Conservation (phyloP, 192 early-diverging fungal genomes). For the Entomortierella beljakovae region DNA sequence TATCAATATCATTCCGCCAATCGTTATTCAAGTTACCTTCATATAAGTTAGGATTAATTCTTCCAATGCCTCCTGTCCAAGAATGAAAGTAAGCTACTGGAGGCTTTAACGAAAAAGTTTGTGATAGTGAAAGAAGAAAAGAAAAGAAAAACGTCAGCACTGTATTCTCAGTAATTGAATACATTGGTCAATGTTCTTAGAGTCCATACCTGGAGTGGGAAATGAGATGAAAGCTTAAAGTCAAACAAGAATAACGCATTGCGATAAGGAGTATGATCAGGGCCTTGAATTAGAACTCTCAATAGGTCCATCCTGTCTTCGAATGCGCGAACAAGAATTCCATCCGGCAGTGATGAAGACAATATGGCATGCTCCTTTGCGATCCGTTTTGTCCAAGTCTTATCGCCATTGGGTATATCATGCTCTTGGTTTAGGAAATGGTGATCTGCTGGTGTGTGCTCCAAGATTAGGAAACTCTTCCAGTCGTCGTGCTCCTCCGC, state of each 20-base stretch:
- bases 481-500: constrained; percentile 14
- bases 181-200: background rate
- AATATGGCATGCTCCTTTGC: constrained; percentile 60
- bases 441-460: constrained; percentile 49
- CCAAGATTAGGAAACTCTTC: constrained; percentile 42
- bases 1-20: too few relatives aligned
- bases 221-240: constrained; percentile 60
- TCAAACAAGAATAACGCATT: constrained; percentile 71
- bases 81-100: constrained; percentile 66
- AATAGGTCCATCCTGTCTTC: constrained; percentile 67
- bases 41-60: constrained; percentile 71
- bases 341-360: constrained; percentile 61
- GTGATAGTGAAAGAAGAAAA: background rate
- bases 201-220: constrained; percentile 50
- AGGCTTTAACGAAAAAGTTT: too few relatives aligned
- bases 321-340: constrained; percentile 68
- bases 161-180: background rate
- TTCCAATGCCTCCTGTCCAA: constrained; percentile 65
- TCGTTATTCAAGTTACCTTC: too few relatives aligned
- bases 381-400: constrained; percentile 50
- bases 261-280: constrained; percentile 68
- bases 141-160: too few relatives aligned
- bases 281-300: constrained; percentile 67
- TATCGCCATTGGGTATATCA: constrained; percentile 18
- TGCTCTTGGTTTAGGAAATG: constrained; percentile 25